Evolutionary conservation across 1,284 basidiomycete genomes (phyloP), one percentile per base, ranked within the genome.

Genomic region (Sparassis latifolia): DNA sequence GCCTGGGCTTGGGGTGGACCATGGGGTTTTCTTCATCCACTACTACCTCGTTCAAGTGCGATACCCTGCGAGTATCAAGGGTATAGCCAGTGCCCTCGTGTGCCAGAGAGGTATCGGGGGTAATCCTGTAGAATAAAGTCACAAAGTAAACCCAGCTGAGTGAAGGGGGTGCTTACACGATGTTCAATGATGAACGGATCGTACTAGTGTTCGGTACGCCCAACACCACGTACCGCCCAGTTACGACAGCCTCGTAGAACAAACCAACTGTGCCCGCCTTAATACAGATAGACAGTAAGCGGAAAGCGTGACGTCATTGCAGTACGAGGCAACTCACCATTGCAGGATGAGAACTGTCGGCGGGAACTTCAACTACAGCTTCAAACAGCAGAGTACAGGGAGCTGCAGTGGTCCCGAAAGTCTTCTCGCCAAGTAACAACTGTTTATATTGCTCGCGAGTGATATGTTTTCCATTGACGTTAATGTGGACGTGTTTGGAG

Each of bases 391-490:
- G 57, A 38, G 51, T 42, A 9, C 58, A 57, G 43, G 3, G 6
- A 3, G 4, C n/a, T 47, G 62, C 62, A 35, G 43, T 47, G 12
- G 47, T 49, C 20, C 20, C 20, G 20, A 20, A 20, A 20, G 20
- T 20, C 52, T 58, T 61, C 53, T 57, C 53, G 33, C 52, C 48
- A 42, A 47, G 52, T 29, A 65, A 39, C 42, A 53, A 45, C 45
- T 54, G 38, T 61, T 61, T 62, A 56, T 63, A 65, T 37, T 55
- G 41, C 20, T 56, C 59, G 47, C 57, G 55, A 27, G 56, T 51
- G 31, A 61, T 41, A 12, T 51, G 10, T 44, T 65, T 53, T 32
- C 66, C 70, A 50, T 73, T 74, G 49, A 74, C 54, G 10, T 53
- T 59, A 46, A 73, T 60, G 4, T 43, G 53, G 28, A 60, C 61